Percentiles rank a stretch among this genome's conserved stretches.
phyloP scores from a whole-genome alignment of 345 rosid species.

The Cardamine resedifolia region DNA sequence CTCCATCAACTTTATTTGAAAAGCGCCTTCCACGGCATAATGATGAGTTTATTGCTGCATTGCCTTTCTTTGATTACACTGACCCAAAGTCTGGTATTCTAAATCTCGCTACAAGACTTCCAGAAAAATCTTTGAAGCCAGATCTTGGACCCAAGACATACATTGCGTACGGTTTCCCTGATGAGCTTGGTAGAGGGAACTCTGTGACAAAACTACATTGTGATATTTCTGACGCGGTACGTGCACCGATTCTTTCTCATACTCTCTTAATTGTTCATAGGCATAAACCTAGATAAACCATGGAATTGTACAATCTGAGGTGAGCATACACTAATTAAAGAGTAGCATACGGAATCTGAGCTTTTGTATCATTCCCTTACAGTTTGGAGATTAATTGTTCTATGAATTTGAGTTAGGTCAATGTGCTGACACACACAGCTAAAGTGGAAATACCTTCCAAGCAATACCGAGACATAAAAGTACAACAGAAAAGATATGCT shows the following conservation, averaged over 20 bases:
- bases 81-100: conserved; percentile 56
- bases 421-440: conserved; percentile 37
- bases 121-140: conserved; percentile 55
- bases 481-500: neutral
- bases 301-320: neutral
- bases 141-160: conserved; percentile 89
- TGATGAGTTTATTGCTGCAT: conserved; percentile 56
- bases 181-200: conserved; percentile 80
- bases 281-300: neutral
- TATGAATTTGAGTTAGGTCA: conserved; percentile 21
- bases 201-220: conserved; percentile 89
- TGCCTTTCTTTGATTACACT: conserved; percentile 77
- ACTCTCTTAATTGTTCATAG: neutral
- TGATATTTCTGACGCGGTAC: conserved; percentile 84
- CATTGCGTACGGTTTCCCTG: conserved; percentile 69
- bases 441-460: conserved; percentile 3
- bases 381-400: neutral
- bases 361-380: neutral
- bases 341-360: neutral
- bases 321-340: neutral
- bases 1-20: conserved; percentile 63
- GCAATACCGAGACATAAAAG: neutral
- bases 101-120: conserved; percentile 65
- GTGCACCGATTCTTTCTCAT: neutral
- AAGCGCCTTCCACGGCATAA: conserved; percentile 65